Percentiles rank a stretch among this genome's conserved stretches.
phyloP scores from a whole-genome alignment of 768 basidiomycete genomes.

The Tubosaeta sp. region DNA sequence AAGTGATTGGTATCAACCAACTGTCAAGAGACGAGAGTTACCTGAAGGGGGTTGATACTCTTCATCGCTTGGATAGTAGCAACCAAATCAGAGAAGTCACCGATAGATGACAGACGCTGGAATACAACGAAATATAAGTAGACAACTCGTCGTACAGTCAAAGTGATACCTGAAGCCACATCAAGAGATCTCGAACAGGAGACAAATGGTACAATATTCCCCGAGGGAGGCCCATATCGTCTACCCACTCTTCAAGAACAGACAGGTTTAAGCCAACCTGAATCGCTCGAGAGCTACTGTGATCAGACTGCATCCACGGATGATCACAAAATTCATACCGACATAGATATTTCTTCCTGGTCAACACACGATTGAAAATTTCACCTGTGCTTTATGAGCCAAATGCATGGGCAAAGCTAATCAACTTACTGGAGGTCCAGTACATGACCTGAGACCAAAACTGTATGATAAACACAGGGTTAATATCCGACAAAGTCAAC shows the following conservation, averaged over 20 bases:
- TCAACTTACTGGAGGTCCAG: slow-evolving; percentile 86
- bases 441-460: slow-evolving; percentile 98
- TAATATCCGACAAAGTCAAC: slow-evolving; percentile 81
- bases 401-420: slow-evolving; percentile 3
- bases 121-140: background rate
- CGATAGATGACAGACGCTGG: slow-evolving; percentile 82
- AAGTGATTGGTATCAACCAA: background rate
- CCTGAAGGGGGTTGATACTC: slow-evolving; percentile 88
- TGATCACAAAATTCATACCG: slow-evolving; percentile 43
- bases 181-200: slow-evolving; percentile 77
- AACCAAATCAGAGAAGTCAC: slow-evolving; percentile 83
- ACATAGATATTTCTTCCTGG: slow-evolving; percentile 93
- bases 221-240: slow-evolving; percentile 70
- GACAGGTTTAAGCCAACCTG: slow-evolving; percentile 88
- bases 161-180: slow-evolving; percentile 71
- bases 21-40: slow-evolving; percentile 22
- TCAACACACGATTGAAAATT: slow-evolving; percentile 78
- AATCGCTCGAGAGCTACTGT: slow-evolving; percentile 65
- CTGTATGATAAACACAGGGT: slow-evolving; percentile 83
- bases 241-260: slow-evolving; percentile 88
- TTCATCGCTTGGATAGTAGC: slow-evolving; percentile 87
- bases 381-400: slow-evolving; percentile 50
- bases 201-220: slow-evolving; percentile 79
- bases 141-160: background rate
- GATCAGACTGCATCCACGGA: slow-evolving; percentile 6